A percentile compares a stretch with the other conserved stretches of the same genome.
Evolutionary conservation across 768 basidiomycete species (phyloP).

Genomic region (Russula sp.): DNA sequence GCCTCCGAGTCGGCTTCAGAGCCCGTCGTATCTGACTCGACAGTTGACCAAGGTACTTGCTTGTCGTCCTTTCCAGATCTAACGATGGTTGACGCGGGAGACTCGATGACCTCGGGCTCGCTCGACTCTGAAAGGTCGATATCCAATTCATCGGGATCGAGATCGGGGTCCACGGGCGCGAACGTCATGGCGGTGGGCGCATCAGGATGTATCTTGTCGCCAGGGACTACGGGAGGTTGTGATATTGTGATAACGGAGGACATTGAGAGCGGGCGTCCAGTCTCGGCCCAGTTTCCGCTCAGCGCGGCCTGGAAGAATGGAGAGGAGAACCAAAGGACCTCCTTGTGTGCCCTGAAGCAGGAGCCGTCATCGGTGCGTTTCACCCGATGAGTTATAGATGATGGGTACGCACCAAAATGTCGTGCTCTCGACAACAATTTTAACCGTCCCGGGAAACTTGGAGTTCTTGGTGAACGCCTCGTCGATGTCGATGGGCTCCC

Average conservation of each 20-base stretch:
- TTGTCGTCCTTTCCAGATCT: constrained; percentile 6
- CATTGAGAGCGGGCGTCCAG: constrained; percentile 72
- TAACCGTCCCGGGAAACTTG: constrained; percentile 79
- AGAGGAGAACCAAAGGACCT: constrained; percentile 88
- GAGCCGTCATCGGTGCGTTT: constrained; percentile 3
- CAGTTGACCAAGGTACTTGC: neutral
- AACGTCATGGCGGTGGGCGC: constrained; percentile 57
- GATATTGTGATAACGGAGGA: constrained; percentile 84
- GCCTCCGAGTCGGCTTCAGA: constrained; percentile 38
- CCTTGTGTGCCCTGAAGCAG: constrained; percentile 75
- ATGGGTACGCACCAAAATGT: constrained; percentile 75
- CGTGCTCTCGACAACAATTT: constrained; percentile 84
- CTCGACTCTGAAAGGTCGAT: constrained; percentile 38
- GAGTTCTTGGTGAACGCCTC: constrained; percentile 69
- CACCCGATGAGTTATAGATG: constrained; percentile 18
- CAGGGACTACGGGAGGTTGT: constrained; percentile 62
- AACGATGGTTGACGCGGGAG: constrained; percentile 13
- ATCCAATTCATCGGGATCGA: constrained; percentile 45
- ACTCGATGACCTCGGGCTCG: constrained; percentile 33
- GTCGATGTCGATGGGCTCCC: constrained; percentile 70
- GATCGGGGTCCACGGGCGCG: constrained; percentile 53
- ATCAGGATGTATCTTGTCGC: constrained; percentile 44
- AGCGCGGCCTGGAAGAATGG: constrained; percentile 92
- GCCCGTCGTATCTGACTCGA: neutral
- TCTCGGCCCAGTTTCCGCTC: constrained; percentile 91